Conservation (phyloP, 2,329 filamentous ascomycete genomes). For the Ophiocordyceps camponoti-rufipedis region DNA sequence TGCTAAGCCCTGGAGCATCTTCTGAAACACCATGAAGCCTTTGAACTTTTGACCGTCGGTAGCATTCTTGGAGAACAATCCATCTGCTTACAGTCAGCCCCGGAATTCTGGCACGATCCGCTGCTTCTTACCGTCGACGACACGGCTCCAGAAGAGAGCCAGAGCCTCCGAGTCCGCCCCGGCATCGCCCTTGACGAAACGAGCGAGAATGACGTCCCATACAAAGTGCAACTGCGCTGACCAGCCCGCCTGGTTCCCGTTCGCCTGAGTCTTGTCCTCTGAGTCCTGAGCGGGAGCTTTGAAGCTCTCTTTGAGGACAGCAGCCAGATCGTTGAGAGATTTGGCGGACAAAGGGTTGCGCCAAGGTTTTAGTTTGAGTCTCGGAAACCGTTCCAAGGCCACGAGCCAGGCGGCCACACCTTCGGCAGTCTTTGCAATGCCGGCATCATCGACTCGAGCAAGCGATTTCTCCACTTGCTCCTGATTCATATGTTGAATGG, state of each 20-base stretch:
- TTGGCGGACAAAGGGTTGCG: constrained; percentile 54
- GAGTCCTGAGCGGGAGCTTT: constrained; percentile 30
- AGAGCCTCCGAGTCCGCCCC: constrained; percentile 30
- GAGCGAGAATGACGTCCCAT: constrained; percentile 60
- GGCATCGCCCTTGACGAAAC: constrained; percentile 23
- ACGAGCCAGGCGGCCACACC: constrained; percentile 79
- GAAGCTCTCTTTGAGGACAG: constrained; percentile 61
- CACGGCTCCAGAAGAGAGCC: constrained; percentile 65
- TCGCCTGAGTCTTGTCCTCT: constrained; percentile 18
- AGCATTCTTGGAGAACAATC: constrained; percentile 63
- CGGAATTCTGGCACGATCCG: background rate
- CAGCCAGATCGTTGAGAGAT: constrained; percentile 50
- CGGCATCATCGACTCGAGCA: constrained; percentile 40
- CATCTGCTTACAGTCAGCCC: constrained; percentile 34
- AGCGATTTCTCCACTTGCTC: constrained; percentile 44
- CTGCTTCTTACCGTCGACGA: constrained; percentile 57
- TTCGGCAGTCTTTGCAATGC: constrained; percentile 65
- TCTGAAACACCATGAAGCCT: constrained; percentile 75
- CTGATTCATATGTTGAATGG: constrained; percentile 42
- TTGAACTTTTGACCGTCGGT: constrained; percentile 83
- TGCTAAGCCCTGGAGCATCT: constrained; percentile 41
- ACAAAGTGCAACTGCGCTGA: constrained; percentile 71
- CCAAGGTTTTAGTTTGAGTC: constrained; percentile 53
- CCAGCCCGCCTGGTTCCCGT: constrained; percentile 52
- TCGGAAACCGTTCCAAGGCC: constrained; percentile 43